Conservation (phyloP, 352 stramenopile genomes). For the Peronospora belbahrii region DNA sequence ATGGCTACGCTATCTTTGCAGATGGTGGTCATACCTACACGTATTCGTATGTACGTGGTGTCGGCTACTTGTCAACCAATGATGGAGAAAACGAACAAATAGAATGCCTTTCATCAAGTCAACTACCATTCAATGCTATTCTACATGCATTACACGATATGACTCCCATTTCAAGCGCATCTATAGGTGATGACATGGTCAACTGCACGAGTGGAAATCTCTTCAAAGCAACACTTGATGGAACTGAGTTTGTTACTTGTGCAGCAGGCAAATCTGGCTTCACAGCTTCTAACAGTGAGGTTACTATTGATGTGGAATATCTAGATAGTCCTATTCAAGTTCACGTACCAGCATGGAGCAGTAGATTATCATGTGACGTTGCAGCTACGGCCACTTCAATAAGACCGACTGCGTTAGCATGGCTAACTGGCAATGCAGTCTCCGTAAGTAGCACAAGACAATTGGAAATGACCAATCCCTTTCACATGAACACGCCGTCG, state of each 20-base stretch:
- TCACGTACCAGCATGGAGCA: not conserved
- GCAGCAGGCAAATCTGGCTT: constrained; percentile 17
- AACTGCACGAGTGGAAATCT: constrained; percentile 24
- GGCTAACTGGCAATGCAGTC: constrained; percentile 8
- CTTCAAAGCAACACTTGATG: constrained; percentile 30
- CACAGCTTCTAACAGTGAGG: constrained; percentile 25
- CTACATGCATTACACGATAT: constrained; percentile 17
- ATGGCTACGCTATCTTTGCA: constrained; percentile 16
- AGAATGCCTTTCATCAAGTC: constrained; percentile 16
- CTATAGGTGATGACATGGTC: constrained; percentile 7
- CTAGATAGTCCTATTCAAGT: not conserved
- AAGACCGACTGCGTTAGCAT: constrained; percentile 14
- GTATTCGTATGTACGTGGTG: constrained; percentile 23
- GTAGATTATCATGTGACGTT: constrained; percentile 4
- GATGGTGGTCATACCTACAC: constrained; percentile 9
- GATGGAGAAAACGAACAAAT: not conserved
- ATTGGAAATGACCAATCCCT: constrained; percentile 5
- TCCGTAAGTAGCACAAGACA: constrained; percentile 7
- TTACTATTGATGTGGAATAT: constrained; percentile 27
- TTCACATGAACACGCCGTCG: constrained; percentile 1
- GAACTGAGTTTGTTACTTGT: constrained; percentile 25
- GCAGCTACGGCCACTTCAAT: constrained; percentile 3
- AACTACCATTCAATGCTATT: constrained; percentile 23
- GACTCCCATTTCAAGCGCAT: constrained; percentile 15
- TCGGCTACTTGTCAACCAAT: constrained; percentile 13